phyloP scores from a whole-genome alignment of 176 grass and related monocot species.

The Eleusine indica region DNA sequence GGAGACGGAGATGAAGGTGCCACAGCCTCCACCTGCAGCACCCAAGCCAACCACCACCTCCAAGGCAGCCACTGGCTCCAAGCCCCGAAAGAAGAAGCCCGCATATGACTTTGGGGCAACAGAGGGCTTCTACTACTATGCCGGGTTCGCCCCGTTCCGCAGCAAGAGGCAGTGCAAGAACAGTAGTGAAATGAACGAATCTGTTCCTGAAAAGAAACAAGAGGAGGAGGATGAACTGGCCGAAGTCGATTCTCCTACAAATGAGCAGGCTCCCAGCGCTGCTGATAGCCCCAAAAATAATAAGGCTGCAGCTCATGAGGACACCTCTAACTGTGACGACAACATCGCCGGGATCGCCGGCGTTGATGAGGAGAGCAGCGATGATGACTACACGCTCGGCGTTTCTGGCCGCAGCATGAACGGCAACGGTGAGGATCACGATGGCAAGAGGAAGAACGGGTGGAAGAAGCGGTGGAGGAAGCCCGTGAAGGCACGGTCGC shows the following conservation, averaged over 20 bases:
- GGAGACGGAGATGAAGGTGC: not conserved
- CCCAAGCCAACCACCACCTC: not conserved
- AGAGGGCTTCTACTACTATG: slow-evolving; percentile 54
- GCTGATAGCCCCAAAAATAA: not conserved
- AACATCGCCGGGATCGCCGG: slow-evolving; percentile 12
- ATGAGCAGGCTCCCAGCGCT: not conserved
- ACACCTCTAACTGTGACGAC: not conserved
- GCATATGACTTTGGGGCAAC: not conserved
- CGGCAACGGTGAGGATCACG: not conserved
- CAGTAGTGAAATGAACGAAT: not conserved
- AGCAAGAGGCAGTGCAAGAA: slow-evolving; percentile 44
- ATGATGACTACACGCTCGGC: slow-evolving; percentile 1
- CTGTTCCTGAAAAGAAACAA: not conserved
- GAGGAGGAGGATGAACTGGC: not conserved
- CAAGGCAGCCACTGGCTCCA: not conserved
- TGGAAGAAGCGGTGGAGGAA: slow-evolving; percentile 56
- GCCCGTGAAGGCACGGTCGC: slow-evolving; percentile 56
- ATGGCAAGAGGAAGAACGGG: slow-evolving; percentile 5
- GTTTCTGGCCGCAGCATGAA: not conserved
- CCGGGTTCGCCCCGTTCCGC: slow-evolving; percentile 45
- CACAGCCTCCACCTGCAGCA: not conserved
- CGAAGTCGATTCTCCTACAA: not conserved
- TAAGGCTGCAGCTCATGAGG: not conserved
- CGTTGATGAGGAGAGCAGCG: slow-evolving; percentile 41
- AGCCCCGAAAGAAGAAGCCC: slow-evolving; percentile 29